Conservation (phyloP, 2,329 filamentous ascomycete genomes). For the Rhynchosporium graminicola region DNA sequence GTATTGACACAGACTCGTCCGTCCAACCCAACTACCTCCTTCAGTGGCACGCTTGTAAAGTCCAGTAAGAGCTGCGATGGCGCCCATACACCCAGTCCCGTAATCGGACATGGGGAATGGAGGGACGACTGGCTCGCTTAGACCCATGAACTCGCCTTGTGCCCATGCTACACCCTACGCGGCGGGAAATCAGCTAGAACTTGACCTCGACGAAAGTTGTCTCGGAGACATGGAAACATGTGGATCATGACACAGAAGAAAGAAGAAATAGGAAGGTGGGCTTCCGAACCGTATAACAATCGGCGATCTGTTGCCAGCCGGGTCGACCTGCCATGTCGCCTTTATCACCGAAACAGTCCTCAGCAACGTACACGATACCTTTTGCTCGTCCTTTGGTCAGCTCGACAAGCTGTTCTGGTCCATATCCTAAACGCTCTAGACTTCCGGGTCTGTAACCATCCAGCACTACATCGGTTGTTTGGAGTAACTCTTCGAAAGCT, state of each 20-base stretch:
- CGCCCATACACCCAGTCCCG: slow-evolving; percentile 71
- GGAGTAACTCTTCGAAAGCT: slow-evolving; percentile 59
- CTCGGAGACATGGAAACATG: too few relatives aligned
- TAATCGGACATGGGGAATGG: slow-evolving; percentile 67
- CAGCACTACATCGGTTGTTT: slow-evolving; percentile 64
- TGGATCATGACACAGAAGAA: too few relatives aligned
- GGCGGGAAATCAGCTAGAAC: too few relatives aligned
- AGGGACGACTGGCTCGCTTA: slow-evolving; percentile 64
- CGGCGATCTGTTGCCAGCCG: slow-evolving; percentile 74
- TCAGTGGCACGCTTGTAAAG: slow-evolving; percentile 61
- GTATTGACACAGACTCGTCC: slow-evolving; percentile 66
- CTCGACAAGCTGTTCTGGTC: slow-evolving; percentile 53
- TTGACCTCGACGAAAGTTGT: too few relatives aligned
- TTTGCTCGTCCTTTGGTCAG: slow-evolving; percentile 56
- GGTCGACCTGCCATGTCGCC: slow-evolving; percentile 64
- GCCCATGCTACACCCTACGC: slow-evolving; percentile 34
- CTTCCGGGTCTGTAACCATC: slow-evolving; percentile 71
- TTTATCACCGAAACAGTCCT: slow-evolving; percentile 70
- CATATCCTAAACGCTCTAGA: slow-evolving; percentile 64
- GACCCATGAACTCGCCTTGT: slow-evolving; percentile 62
- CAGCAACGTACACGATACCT: slow-evolving; percentile 67
- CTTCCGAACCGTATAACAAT: slow-evolving; percentile 40
- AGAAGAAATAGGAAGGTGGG: too few relatives aligned
- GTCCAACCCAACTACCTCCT: slow-evolving; percentile 68
- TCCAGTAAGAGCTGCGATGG: slow-evolving; percentile 65